Evolutionary conservation across 139 green algal species (phyloP), one percentile per base, ranked within the genome.

Genomic region (Picochlorum sp.): DNA sequence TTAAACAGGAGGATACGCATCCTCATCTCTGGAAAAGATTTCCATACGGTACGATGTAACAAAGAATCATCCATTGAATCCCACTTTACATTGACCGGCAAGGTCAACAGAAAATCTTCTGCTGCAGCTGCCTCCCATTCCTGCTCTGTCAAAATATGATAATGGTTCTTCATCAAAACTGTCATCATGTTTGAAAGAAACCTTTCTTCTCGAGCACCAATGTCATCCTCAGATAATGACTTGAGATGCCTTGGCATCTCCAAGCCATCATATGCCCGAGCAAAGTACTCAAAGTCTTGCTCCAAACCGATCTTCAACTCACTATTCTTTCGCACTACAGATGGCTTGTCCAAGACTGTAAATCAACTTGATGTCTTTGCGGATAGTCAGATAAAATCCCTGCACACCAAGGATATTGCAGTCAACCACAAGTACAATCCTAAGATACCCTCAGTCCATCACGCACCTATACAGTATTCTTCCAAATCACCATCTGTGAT

Each of bases 31-130:
- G 67, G 66, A 30, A 38, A 63, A 18, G 47, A 57, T 1, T 57
- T 41, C 83, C 83, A 90, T n/a, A 50, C 20, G 59, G 74, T 81
- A 41, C 63, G 67, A 16, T 23, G 44, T 14, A 88, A 56, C 65
- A 87, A 63, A 10, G 68, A 47, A 7, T 14, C 52, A 77, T 88
- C 80, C 75, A 88, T 81, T 21, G 73, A 63, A 4, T 72, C 54
- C 79, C 78, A 88, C 47, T 86, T 81, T 8, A 90, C 80, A 23
- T 71, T 69, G 26, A 90, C 74, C 4, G 86, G 86, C 65, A 87
- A 77, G 8, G 66, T 75, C 64, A 92, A 82, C 52, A 77, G 70
- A 71, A 90, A 92, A 50, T 81, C 62, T 58, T 92, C 82, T 8
- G 54, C 54, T 54, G 79, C 63, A 11, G 86, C 84, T n/a, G 78